Evolutionary conservation across 75 land plant genomes (phyloP), one percentile per base, ranked within the genome.

Genomic region (Pseudotsuga menziesii): DNA sequence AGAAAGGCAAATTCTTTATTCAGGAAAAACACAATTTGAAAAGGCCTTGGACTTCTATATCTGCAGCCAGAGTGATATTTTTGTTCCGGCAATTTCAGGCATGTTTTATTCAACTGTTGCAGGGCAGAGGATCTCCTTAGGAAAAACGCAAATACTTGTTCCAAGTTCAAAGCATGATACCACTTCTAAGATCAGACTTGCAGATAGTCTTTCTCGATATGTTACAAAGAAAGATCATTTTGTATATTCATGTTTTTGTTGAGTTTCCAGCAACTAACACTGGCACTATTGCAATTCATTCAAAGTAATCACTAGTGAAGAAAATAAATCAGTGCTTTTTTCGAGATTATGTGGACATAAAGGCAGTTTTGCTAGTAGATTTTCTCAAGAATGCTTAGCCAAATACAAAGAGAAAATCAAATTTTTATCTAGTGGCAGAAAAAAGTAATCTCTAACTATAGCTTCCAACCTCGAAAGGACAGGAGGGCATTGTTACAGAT

Each of bases 11-110:
- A 52, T 76, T 52, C 75, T 83, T 32, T 83, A 70, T 56, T 69
- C 85, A 29, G 85, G 85, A 35, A 83, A 71, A 32, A 83, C 85
- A 8, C 85, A 83, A 72, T 76, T 83, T 36, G 85, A 83, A 78
- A 64, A 63, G 75, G 85, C 85, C 41, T 57, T 83, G 74, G 85
- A 83, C 61, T 83, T 76, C 35, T 83, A 80, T 57, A 70, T 83
- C 26, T 83, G 85, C 61, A 74, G 73, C 27, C 71, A 72, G 26
- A 83, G 85, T 54, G 82, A 83, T 72, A 78, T 83, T 56, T 83
- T 83, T 80, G 69, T 83, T 48, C 79, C 85, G n/a, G 61, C 77
- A 14, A 61, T 76, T 23, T 67, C 85, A 26, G 79, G 79, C 27
- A 69, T 76, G 61, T 80, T 78, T 57, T 83, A 76, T 61, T 35